phyloP scores from a whole-genome alignment of 2,329 filamentous ascomycete species.

The Aspergillus sp. region DNA sequence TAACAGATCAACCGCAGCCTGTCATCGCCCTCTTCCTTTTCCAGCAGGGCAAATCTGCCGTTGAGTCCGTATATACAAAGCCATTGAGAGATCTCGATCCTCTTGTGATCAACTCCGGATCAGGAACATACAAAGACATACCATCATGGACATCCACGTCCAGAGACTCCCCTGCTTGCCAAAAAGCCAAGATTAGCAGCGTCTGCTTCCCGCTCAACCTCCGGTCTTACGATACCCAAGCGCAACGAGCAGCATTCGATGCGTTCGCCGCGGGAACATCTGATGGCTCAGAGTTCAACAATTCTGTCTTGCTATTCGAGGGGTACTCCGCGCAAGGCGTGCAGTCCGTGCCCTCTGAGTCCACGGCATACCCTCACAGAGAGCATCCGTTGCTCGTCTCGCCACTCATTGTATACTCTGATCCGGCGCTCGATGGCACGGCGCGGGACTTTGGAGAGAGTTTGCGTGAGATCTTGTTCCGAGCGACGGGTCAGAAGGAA shows the following conservation, averaged over 20 bases:
- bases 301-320: slow-evolving; percentile 53
- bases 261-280: slow-evolving; percentile 31
- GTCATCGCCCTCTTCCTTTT: slow-evolving; percentile 9
- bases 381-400: slow-evolving; percentile 41
- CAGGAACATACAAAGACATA: slow-evolving; percentile 45
- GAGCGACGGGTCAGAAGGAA: slow-evolving; percentile 32
- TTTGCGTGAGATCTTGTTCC: slow-evolving; percentile 39
- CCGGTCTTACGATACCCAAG: slow-evolving; percentile 33
- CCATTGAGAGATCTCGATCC: slow-evolving; percentile 40
- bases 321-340: slow-evolving; percentile 50
- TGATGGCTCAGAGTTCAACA: slow-evolving; percentile 24
- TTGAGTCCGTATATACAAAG: slow-evolving; percentile 1
- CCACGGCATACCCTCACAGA: slow-evolving; percentile 47
- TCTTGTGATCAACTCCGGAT: slow-evolving; percentile 22
- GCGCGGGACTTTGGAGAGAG: slow-evolving; percentile 39
- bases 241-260: slow-evolving; percentile 34
- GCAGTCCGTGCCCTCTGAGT: slow-evolving; percentile 29
- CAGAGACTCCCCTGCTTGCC: slow-evolving; percentile 29
- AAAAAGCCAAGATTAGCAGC: slow-evolving; percentile 37
- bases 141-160: slow-evolving; percentile 37
- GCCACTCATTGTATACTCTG: slow-evolving; percentile 40
- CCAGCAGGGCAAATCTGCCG: slow-evolving; percentile 1
- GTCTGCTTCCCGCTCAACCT: slow-evolving; percentile 44
- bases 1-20: slow-evolving; percentile 4
- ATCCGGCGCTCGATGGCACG: slow-evolving; percentile 31